phyloP scores from a whole-genome alignment of 75 land plant genomes.

The Isoetes taiwanensis region DNA sequence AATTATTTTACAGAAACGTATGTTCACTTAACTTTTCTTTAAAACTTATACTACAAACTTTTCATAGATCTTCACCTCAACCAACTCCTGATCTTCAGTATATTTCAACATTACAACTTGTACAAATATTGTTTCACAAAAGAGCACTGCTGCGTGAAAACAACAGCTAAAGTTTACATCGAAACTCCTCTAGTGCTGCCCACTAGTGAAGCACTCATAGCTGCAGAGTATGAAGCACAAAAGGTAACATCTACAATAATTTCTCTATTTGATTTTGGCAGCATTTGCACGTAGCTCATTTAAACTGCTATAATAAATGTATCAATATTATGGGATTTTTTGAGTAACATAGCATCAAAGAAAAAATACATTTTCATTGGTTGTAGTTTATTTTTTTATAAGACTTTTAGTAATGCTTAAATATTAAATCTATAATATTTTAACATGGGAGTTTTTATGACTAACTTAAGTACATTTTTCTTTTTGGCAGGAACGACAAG shows the following conservation, averaged over 20 bases:
- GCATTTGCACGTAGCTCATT: no score
- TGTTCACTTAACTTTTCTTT: background rate
- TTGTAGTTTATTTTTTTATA: no score
- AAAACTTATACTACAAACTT: background rate
- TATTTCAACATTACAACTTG: background rate
- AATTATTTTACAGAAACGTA: background rate
- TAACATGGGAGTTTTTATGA: no score
- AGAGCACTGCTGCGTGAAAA: constrained; percentile 4
- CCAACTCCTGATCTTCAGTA: background rate
- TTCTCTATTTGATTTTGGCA: background rate
- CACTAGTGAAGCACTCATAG: background rate
- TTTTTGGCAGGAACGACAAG: background rate
- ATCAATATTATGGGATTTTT: no score
- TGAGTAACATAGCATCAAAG: no score
- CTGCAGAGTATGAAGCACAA: background rate
- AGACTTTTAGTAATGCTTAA: no score
- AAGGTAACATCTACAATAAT: background rate
- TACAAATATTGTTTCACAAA: background rate
- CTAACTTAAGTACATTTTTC: no score
- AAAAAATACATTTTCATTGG: no score
- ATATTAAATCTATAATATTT: no score
- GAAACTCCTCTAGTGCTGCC: background rate
- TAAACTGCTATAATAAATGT: no score
- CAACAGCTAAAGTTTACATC: background rate
- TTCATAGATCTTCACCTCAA: background rate